Percentiles rank a stretch among this genome's conserved stretches.
phyloP scores from a whole-genome alignment of 2,329 filamentous ascomycete genomes.

The Basipetospora chlamydospora region DNA sequence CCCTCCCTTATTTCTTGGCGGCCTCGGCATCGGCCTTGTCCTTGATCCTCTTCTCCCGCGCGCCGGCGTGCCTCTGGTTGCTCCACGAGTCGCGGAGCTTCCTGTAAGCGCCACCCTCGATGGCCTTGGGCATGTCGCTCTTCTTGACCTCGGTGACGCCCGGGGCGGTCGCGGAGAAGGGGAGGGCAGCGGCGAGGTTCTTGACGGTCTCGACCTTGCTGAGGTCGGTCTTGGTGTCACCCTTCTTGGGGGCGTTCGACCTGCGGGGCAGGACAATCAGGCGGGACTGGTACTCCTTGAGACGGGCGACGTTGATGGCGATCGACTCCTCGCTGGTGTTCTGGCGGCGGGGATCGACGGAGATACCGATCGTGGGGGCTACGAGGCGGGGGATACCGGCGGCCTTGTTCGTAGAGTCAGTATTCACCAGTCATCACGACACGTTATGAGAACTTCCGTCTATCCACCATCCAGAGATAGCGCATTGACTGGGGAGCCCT shows the following conservation, averaged over 20 bases:
- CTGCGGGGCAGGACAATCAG: constrained; percentile 97
- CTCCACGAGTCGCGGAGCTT: constrained; percentile 73
- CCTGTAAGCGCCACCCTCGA: constrained; percentile 75
- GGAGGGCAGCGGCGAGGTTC: constrained; percentile 45
- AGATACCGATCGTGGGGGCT: constrained; percentile 90
- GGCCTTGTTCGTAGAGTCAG: constrained; percentile 42
- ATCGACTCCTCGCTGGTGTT: constrained; percentile 96
- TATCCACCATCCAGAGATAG: no score
- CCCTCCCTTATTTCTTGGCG: constrained; percentile 62
- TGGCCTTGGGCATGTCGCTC: constrained; percentile 59
- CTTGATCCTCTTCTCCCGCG: constrained; percentile 84
- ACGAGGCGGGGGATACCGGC: constrained; percentile 90
- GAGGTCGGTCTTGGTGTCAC: constrained; percentile 75
- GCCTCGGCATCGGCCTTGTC: constrained; percentile 73
- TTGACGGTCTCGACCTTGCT: constrained; percentile 44
- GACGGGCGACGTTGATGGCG: constrained; percentile 86
- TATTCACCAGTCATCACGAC: not conserved
- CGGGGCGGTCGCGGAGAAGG: constrained; percentile 53
- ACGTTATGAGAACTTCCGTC: no score
- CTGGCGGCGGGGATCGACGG: constrained; percentile 90
- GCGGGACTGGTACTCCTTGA: constrained; percentile 93
- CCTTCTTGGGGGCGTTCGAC: constrained; percentile 84
- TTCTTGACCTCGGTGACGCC: constrained; percentile 65
- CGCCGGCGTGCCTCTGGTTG: constrained; percentile 68
- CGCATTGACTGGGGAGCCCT: not conserved